phyloP scores from a whole-genome alignment of 441 rosid species.

The Jatropha multifida region DNA sequence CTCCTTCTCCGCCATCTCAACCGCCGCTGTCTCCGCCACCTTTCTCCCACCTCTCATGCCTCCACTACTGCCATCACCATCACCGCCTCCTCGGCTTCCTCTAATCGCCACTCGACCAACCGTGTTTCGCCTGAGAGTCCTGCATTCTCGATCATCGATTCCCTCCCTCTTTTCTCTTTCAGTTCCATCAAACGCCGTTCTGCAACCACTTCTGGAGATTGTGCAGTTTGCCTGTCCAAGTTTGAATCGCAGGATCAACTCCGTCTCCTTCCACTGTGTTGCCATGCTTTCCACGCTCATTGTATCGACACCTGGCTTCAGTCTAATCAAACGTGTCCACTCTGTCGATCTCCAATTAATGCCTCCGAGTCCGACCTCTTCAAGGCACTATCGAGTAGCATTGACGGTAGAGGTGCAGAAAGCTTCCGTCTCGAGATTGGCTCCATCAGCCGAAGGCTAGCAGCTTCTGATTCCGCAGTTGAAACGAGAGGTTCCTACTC shows the following conservation, averaged over 20 bases:
- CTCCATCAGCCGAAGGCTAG: conserved; percentile 62
- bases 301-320: conserved; percentile 82
- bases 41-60: conserved; percentile 27
- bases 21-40: conserved; percentile 49
- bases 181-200: conserved; percentile 63
- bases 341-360: conserved; percentile 70
- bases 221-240: conserved; percentile 82
- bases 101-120: conserved; percentile 26
- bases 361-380: conserved; percentile 60
- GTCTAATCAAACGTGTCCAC: conserved; percentile 83
- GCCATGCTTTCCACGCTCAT: conserved; percentile 80
- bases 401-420: conserved; percentile 23
- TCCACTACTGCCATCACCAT: conserved; percentile 17
- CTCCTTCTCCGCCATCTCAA: conserved; percentile 70
- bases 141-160: conserved; percentile 40
- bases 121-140: conserved; percentile 49
- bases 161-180: conserved; percentile 80
- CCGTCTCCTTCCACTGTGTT: conserved; percentile 80
- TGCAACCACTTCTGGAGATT: conserved; percentile 42
- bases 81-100: conserved; percentile 12
- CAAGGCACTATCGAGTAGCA: conserved; percentile 36
- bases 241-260: conserved; percentile 75
- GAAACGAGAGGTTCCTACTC: conserved; percentile 58
- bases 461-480: conserved; percentile 31
- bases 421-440: conserved; percentile 91